phyloP scores from a whole-genome alignment of 1,284 basidiomycete species.

The Ganoderma boninense region DNA sequence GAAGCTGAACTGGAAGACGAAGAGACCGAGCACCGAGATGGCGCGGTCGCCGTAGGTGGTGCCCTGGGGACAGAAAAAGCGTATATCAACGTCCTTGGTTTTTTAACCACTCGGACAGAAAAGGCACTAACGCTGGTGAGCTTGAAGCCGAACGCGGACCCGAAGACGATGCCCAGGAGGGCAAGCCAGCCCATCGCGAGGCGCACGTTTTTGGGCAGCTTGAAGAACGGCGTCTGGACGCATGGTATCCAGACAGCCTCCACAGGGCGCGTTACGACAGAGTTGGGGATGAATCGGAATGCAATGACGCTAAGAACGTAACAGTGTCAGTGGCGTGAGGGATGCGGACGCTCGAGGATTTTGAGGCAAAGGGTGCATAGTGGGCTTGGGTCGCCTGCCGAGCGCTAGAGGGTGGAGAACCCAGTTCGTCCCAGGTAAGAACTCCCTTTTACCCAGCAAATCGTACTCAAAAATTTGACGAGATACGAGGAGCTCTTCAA shows the following conservation, averaged over 20 bases:
- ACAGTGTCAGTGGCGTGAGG: conserved; percentile 3
- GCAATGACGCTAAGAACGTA: conserved; percentile 66
- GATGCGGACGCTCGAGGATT: neutral
- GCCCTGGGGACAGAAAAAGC: conserved; percentile 49
- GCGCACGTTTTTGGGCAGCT: conserved; percentile 63
- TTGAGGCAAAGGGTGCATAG: no score
- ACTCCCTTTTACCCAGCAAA: neutral
- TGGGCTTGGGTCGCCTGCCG: neutral
- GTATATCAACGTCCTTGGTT: conserved; percentile 35
- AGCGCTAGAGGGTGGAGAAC: neutral
- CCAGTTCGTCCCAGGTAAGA: neutral
- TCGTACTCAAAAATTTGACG: no score
- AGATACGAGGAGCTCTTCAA: no score
- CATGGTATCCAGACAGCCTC: conserved; percentile 69
- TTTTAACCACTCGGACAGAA: conserved; percentile 4
- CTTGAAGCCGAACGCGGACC: conserved; percentile 83
- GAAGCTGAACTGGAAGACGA: conserved; percentile 80
- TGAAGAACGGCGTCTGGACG: conserved; percentile 75
- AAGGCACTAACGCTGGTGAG: conserved; percentile 57
- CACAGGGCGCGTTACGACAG: conserved; percentile 71
- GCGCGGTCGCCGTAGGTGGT: conserved; percentile 79
- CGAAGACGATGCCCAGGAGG: conserved; percentile 79
- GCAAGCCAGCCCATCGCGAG: conserved; percentile 76
- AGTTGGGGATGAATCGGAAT: conserved; percentile 81
- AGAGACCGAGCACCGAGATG: conserved; percentile 82